These are phyloP conservation scores for Talaromyces sp. DNA, from an alignment of 2,329 filamentous ascomycete species.

Conservation along the genomic window DNA sequence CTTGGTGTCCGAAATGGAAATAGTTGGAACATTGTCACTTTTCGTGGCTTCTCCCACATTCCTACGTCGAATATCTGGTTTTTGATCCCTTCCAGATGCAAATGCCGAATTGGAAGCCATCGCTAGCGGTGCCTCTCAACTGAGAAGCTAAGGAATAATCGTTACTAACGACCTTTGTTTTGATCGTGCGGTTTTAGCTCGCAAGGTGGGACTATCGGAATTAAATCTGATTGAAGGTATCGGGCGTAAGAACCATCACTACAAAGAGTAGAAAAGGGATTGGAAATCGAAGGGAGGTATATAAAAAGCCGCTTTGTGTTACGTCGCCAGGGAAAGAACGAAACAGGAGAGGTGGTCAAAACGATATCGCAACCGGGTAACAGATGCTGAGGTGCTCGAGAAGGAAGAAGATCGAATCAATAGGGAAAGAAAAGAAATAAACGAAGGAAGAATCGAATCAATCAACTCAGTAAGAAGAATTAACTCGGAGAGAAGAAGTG, in stretches of 20 bases:
- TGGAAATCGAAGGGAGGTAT: background rate
- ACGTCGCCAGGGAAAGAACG: background rate
- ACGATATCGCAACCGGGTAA: background rate
- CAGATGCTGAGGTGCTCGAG: slow-evolving; percentile 3
- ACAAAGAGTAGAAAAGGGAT: background rate
- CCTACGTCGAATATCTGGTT: slow-evolving; percentile 15
- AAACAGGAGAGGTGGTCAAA: slow-evolving; percentile 8
- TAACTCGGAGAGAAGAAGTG: background rate
- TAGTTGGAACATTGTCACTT: slow-evolving; percentile 5
- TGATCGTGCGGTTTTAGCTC: background rate
- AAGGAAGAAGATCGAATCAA: background rate
- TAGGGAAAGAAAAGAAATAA: slow-evolving; percentile 12
- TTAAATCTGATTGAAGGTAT: background rate
- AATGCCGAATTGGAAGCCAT: slow-evolving; percentile 17
- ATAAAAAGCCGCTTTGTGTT: background rate
- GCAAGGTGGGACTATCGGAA: background rate
- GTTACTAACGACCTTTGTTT: slow-evolving; percentile 14
- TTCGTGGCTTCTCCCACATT: slow-evolving; percentile 13
- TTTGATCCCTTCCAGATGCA: slow-evolving; percentile 16
- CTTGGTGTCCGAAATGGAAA: slow-evolving; percentile 12
- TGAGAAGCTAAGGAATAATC: slow-evolving; percentile 18
- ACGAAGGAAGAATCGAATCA: slow-evolving; percentile 14
- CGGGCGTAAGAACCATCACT: background rate
- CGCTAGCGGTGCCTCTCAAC: slow-evolving; percentile 11
- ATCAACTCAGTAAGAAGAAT: slow-evolving; percentile 14